Base-by-base conservation (phyloP, 2,329 filamentous ascomycete species). In the Nemania serpens region DNA sequence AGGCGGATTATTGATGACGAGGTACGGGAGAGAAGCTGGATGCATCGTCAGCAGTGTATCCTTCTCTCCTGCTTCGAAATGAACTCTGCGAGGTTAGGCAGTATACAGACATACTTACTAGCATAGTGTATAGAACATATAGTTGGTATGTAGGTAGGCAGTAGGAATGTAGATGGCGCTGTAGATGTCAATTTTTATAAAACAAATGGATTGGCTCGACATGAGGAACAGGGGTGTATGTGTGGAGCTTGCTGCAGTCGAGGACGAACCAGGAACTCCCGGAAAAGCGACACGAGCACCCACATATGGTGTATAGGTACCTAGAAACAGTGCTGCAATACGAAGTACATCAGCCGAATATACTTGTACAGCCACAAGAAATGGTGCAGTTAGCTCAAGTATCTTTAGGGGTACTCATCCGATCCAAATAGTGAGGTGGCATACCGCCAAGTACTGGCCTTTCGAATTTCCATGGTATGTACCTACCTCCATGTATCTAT, bases 161-260 rank as follows among this genome's bases (percentile, higher is more conserved):
- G n/a, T n/a, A n/a, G 54, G 59, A 52, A 58, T 61, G 59, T 37
- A 58, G 54, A 49, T 39, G 48, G 53, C 25, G 42, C 58, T 52
- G 48, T 20, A 58, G 55, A 58, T 49, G 49, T 49, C 33, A 45
- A 4, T 29, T 29, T 29, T 29, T 29, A 7, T 29, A 29, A 29
- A 29, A 15, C 15, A 12, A 25, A 37, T 11, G 7, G 18, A 49
- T 61, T 61, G 48, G 58, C 58, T 43, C 43, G 49, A 37, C 33
- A 33, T 20, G 18, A 37, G 46, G 25, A n/a, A 13, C 48, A 43
- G 59, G 36, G 15, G 15, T 15, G 49, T 29, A 29, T 29, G 25
- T 29, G 52, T 46, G 52, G 52, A 42, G 54, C 41, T 34, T 12
- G 42, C 47, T 55, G 58, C 52, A 51, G 46, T 41, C 17, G 58